Base-by-base conservation (phyloP, 2,329 filamentous ascomycete genomes). In the Alternaria ventricosa region DNA sequence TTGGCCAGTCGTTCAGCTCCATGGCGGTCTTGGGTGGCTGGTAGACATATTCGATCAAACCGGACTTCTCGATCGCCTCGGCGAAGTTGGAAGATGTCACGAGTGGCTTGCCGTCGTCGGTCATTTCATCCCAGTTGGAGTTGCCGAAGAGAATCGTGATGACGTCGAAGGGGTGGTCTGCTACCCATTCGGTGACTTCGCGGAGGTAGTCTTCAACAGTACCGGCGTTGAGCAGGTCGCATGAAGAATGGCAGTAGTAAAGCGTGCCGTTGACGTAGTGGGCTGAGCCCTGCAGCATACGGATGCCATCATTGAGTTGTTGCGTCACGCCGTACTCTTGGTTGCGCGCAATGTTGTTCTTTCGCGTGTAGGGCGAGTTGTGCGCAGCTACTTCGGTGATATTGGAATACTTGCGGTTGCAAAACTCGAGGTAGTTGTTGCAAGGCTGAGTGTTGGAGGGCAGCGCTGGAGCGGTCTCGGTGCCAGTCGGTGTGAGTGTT, bases 111-210 rank as follows among this genome's bases (percentile, higher is more conserved):
- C 76, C 76, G 25, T 74, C 57, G 0, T 60, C 55, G 56, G 72
- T 72, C 50, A 67, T 75, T 13, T 72, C 51, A 13, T 71, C 67
- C 61, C 74, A 79, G 81, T 94, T 69, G 49, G 68, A 92, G 78
- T 97, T 98, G 61, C 91, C 94, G 46, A 98, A 89, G 30, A 98
- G 84, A 71, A 97, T 90, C 3, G 94, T 96, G 23, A 98, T 87
- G 5, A 97, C 92, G 65, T 98, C 95, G 81, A 93, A 96, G 0
- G 94, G 94, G 71, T 97, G 90, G 1, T 77, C 73, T 13, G 87
- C 85, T 2, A 97, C 88, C 94, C 94, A 98, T 54, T 83, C 78
- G 25, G 85, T 85, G 10, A 97, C 91, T 4, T 85, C 84, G 9
- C 83, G 83, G 27, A 97, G 87, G 82, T 93, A 96, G 56, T 87